A percentile compares a stretch with the other conserved stretches of the same genome.
phyloP scores from a whole-genome alignment of 2,329 filamentous ascomycete species.

The Aspergillus neotritici region DNA sequence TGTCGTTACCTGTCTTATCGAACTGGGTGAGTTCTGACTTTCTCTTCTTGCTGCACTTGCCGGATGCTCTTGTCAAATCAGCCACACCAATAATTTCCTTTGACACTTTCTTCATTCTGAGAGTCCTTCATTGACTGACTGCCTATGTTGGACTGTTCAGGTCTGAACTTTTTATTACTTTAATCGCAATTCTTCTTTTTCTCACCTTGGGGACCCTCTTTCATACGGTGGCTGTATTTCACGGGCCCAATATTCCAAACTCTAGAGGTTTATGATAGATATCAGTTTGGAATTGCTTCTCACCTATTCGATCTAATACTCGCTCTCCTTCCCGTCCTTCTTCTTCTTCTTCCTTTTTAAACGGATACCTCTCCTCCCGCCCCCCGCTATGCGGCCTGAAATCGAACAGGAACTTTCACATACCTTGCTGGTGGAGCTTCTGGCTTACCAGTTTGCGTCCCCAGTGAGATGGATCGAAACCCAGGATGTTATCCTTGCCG shows the following conservation, averaged over 20 bases:
- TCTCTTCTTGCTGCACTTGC: too few relatives aligned
- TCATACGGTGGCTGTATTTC: not conserved
- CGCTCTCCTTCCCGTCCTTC: slow-evolving; percentile 8
- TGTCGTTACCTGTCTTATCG: too few relatives aligned
- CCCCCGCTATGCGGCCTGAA: slow-evolving; percentile 81
- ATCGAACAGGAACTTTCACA: slow-evolving; percentile 98
- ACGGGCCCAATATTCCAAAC: too few relatives aligned
- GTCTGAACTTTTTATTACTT: not conserved
- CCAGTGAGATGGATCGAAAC: slow-evolving; percentile 99
- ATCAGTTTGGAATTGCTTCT: too few relatives aligned
- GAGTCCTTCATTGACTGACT: too few relatives aligned
- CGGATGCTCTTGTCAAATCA: too few relatives aligned
- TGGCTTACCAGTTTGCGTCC: slow-evolving; percentile 98
- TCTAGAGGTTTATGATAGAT: not conserved
- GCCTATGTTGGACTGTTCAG: too few relatives aligned
- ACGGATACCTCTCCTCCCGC: not conserved
- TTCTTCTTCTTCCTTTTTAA: slow-evolving; percentile 3
- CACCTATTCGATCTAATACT: slow-evolving; percentile 1
- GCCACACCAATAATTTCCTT: too few relatives aligned
- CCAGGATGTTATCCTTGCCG: slow-evolving; percentile 97
- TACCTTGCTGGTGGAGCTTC: slow-evolving; percentile 94
- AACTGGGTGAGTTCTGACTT: too few relatives aligned
- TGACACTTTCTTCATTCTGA: too few relatives aligned
- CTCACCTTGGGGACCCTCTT: too few relatives aligned
- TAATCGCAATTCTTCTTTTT: not conserved